Base-by-base conservation (phyloP, 1,139 yeast genomes). In the Taiozyma sp. region DNA sequence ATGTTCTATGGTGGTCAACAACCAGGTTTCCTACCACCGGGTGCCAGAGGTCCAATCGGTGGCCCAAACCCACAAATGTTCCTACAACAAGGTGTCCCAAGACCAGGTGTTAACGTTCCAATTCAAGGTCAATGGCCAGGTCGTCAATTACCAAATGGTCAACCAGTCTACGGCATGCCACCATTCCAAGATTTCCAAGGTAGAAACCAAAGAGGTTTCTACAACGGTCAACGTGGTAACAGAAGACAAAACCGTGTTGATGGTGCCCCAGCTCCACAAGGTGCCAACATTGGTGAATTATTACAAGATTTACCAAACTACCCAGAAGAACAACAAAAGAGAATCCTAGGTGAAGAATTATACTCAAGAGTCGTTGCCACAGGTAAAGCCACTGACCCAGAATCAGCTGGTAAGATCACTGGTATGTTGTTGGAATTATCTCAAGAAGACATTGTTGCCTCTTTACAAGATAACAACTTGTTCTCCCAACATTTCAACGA, bases 401-500 rank as follows among this genome's bases (percentile, higher is more conserved):
- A 90, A 74, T 92, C 96, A 69, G 97, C 98, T 63, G 97, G 97
- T 76, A 93, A 92, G 81, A 91, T 93, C 71, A 93, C 99, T 63
- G 99, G 98, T 78, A 93, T 93, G 99, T 84, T 93, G 80, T 83
- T 93, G 70, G 97, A 92, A 71, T 85, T 93, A 83, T 96, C 91
- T 69, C 89, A 88, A 75, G 83, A 84, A 68, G 97, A 93, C 76
- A 88, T 95, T 66, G 76, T 92, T 69, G 87, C 88, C 59, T 80
- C 93, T 71, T 83, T 89, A 71, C 93, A 87, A 68, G 96, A 92
- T 70, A 97, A 90, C 61, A 92, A 84, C 65, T 82, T 88, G 64
- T 89, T 93, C 78, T 87, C 86, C 77, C 83, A 84, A 72, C 96
- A 92, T 74, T 91, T 93, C 70, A 87, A 87, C 67, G 98, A 93